Evolutionary conservation across 2,329 filamentous ascomycete genomes (phyloP).

Genomic region (Penicillium olsonii): DNA sequence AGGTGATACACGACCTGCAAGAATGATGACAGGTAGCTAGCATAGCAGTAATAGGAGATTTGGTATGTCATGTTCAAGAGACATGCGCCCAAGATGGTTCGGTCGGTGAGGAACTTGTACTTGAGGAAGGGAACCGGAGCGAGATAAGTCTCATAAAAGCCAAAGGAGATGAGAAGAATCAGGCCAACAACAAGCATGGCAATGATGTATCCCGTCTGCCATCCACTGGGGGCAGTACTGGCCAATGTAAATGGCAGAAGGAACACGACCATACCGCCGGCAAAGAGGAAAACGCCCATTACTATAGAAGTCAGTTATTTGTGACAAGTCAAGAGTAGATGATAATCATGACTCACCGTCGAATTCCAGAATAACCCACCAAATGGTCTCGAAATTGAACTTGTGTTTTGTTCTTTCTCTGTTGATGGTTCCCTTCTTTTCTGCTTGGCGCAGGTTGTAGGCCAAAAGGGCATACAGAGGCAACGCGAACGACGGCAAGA

Average conservation of each 20-base stretch:
- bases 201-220: conserved; percentile 48
- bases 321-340: not conserved
- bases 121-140: conserved; percentile 51
- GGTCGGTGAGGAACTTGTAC: conserved; percentile 33
- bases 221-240: conserved; percentile 35
- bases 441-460: conserved; percentile 58
- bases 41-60: conserved; percentile 26
- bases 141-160: conserved; percentile 53
- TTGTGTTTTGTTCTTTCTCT: conserved; percentile 45
- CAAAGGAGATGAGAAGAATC: conserved; percentile 54
- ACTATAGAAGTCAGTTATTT: not conserved
- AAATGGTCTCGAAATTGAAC: conserved; percentile 44
- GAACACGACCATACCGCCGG: conserved; percentile 61
- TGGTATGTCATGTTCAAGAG: conserved; percentile 25
- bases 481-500: conserved; percentile 57
- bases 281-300: conserved; percentile 59
- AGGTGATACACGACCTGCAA: conserved; percentile 25
- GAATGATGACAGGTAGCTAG: conserved; percentile 22
- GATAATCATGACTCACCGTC: conserved; percentile 49
- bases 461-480: conserved; percentile 59
- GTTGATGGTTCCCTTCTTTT: conserved; percentile 52
- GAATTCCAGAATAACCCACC: conserved; percentile 59
- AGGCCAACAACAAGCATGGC: conserved; percentile 55
- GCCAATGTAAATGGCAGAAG: conserved; percentile 44
- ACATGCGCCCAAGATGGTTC: conserved; percentile 24